phyloP scores from a whole-genome alignment of 352 stramenopile species.

The Globisporangium carolinianum region DNA sequence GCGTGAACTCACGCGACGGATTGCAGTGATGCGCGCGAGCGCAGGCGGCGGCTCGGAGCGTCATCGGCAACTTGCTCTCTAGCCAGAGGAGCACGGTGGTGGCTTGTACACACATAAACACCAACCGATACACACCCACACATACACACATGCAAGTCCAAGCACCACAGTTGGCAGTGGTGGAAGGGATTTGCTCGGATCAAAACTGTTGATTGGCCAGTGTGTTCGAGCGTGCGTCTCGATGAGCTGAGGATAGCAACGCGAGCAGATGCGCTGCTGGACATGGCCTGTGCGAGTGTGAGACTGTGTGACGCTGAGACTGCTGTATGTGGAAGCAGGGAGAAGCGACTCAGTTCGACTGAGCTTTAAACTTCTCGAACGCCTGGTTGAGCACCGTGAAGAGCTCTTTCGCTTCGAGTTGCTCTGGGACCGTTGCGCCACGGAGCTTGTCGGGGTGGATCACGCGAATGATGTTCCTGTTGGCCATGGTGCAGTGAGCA shows the following conservation, averaged over 20 bases:
- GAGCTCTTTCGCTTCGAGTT: constrained; percentile 79
- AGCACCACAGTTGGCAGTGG: not conserved
- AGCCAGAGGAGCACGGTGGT: no score
- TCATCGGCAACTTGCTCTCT: no score
- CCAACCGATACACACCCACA: not conserved
- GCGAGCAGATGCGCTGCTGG: not conserved
- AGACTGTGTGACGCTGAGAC: not conserved
- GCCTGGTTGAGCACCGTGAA: constrained; percentile 85
- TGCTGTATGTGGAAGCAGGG: no score
- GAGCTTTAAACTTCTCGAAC: constrained; percentile 82
- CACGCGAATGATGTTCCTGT: constrained; percentile 81
- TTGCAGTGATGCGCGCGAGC: constrained; percentile 14
- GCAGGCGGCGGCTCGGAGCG: not conserved
- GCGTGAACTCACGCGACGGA: constrained; percentile 56
- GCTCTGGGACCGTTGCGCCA: constrained; percentile 60
- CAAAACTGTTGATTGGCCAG: not conserved
- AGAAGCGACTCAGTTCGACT: constrained; percentile 13
- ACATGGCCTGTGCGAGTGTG: not conserved
- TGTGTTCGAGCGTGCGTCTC: not conserved
- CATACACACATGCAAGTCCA: not conserved
- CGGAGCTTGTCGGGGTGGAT: constrained; percentile 87
- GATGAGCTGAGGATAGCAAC: no score
- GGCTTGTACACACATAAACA: no score
- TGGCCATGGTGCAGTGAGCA: not conserved
- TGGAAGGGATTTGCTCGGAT: not conserved